These are phyloP conservation scores for Tuber indicum DNA, from an alignment of 495 filamentous ascomycete species.

Conservation along the genomic window DNA sequence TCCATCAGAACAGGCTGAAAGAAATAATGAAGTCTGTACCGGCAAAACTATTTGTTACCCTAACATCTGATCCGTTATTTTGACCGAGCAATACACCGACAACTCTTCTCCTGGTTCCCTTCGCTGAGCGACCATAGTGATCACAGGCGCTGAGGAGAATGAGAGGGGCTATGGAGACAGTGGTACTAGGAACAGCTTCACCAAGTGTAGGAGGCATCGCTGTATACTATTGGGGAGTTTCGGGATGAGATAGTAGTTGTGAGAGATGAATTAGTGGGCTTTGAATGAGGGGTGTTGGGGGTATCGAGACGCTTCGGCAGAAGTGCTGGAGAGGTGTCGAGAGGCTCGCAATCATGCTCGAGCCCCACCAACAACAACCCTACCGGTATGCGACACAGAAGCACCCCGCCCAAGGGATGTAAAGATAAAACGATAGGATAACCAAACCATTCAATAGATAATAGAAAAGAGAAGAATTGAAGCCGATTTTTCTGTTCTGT, in stretches of 20 bases:
- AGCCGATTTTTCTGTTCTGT: neutral
- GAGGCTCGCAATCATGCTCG: neutral
- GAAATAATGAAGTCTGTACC: slow-evolving; percentile 52
- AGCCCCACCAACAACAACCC: neutral
- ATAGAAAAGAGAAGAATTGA: neutral
- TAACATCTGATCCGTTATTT: slow-evolving; percentile 87
- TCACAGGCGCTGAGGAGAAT: slow-evolving; percentile 97
- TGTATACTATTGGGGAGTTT: slow-evolving; percentile 13
- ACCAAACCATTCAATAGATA: neutral
- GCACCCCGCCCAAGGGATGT: neutral
- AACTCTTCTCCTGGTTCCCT: slow-evolving; percentile 84
- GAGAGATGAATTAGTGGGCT: slow-evolving; percentile 22
- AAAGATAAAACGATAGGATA: neutral
- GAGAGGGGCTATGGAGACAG: slow-evolving; percentile 93
- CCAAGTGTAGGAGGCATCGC: slow-evolving; percentile 41
- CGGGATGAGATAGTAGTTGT: slow-evolving; percentile 23
- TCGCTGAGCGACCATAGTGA: slow-evolving; percentile 91
- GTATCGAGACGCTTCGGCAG: neutral
- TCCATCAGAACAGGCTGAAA: slow-evolving; percentile 22
- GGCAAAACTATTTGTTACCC: slow-evolving; percentile 98
- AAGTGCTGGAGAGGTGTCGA: neutral
- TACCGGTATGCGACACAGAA: neutral
- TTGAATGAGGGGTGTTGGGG: slow-evolving; percentile 8
- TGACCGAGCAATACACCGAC: slow-evolving; percentile 93
- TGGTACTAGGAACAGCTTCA: slow-evolving; percentile 44